Conservation (phyloP, 345 rosid genomes). For the Tarenaya hassleriana region DNA sequence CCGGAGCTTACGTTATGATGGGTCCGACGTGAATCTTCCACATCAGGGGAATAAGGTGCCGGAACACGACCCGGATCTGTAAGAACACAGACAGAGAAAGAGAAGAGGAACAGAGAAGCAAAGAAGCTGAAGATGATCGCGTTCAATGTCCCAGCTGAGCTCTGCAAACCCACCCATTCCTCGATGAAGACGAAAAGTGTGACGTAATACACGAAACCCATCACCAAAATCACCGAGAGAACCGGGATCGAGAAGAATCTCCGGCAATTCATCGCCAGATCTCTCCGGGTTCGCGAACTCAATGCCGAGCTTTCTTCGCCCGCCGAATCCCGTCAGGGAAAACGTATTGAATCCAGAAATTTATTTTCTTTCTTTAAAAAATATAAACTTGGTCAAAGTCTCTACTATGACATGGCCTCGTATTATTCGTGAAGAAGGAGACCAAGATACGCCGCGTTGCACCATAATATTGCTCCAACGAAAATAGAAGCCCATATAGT, state of each 20-base stretch:
- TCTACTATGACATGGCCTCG: no score
- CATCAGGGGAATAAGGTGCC: slow-evolving; percentile 50
- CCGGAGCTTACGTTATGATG: slow-evolving; percentile 21
- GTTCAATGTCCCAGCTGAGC: slow-evolving; percentile 47
- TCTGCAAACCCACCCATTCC: slow-evolving; percentile 51
- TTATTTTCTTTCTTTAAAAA: no score
- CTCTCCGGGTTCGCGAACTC: slow-evolving; percentile 19
- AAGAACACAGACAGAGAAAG: slow-evolving; percentile 39
- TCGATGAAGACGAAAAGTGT: slow-evolving; percentile 49
- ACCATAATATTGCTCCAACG: no score
- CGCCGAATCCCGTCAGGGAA: slow-evolving; percentile 9
- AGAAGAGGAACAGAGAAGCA: slow-evolving; percentile 41
- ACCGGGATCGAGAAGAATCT: slow-evolving; percentile 53
- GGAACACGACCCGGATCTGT: slow-evolving; percentile 60
- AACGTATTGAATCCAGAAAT: no score
- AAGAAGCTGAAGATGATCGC: slow-evolving; percentile 39
- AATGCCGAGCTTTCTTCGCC: slow-evolving; percentile 15
- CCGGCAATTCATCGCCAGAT: slow-evolving; percentile 38
- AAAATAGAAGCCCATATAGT: neutral
- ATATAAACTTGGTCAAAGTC: no score
- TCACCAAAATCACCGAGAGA: slow-evolving; percentile 33
- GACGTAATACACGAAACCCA: slow-evolving; percentile 46
- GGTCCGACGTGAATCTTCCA: slow-evolving; percentile 35
- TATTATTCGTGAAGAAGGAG: no score
- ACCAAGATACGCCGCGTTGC: no score